These are phyloP conservation scores for Myxozyma mucilagina DNA, from an alignment of 805 yeast genomes.

Conservation along the genomic window DNA sequence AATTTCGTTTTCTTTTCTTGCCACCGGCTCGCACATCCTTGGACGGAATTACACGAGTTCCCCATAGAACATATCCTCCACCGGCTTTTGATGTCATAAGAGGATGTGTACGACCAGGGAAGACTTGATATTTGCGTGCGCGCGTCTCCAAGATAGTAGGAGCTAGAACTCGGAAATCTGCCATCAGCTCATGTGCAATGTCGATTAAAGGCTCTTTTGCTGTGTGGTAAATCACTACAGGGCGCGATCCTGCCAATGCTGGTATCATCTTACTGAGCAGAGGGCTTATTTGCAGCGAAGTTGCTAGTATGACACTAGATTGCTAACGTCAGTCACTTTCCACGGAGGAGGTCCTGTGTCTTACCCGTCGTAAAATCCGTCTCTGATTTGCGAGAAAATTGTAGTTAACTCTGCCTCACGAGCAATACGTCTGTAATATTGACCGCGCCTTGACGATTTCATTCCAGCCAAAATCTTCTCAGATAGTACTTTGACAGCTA, in stretches of 20 bases:
- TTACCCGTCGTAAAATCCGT: slow-evolving; percentile 27
- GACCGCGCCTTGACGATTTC: slow-evolving; percentile 61
- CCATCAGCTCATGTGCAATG: slow-evolving; percentile 63
- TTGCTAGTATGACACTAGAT: slow-evolving; percentile 72
- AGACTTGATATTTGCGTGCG: slow-evolving; percentile 85
- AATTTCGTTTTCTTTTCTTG: slow-evolving; percentile 11
- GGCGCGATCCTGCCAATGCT: slow-evolving; percentile 78
- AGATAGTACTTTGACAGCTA: slow-evolving; percentile 41
- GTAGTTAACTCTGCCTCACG: slow-evolving; percentile 49
- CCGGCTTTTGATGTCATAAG: slow-evolving; percentile 89
- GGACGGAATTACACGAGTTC: slow-evolving; percentile 73
- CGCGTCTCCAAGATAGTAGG: slow-evolving; percentile 81
- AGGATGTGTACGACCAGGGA: slow-evolving; percentile 93
- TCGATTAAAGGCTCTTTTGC: slow-evolving; percentile 78
- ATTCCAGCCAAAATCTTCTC: slow-evolving; percentile 56
- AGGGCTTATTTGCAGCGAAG: slow-evolving; percentile 68
- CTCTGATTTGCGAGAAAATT: slow-evolving; percentile 38
- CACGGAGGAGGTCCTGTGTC: neutral
- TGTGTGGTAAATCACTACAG: slow-evolving; percentile 78
- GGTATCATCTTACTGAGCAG: slow-evolving; percentile 63
- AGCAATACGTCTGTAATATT: slow-evolving; percentile 64
- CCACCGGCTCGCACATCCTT: slow-evolving; percentile 25
- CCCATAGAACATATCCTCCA: slow-evolving; percentile 85
- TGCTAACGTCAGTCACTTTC: slow-evolving; percentile 34
- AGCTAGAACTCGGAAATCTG: slow-evolving; percentile 70